These are phyloP conservation scores for Achlya hypogyna DNA, from an alignment of 352 stramenopile species.

Conservation along the genomic window DNA sequence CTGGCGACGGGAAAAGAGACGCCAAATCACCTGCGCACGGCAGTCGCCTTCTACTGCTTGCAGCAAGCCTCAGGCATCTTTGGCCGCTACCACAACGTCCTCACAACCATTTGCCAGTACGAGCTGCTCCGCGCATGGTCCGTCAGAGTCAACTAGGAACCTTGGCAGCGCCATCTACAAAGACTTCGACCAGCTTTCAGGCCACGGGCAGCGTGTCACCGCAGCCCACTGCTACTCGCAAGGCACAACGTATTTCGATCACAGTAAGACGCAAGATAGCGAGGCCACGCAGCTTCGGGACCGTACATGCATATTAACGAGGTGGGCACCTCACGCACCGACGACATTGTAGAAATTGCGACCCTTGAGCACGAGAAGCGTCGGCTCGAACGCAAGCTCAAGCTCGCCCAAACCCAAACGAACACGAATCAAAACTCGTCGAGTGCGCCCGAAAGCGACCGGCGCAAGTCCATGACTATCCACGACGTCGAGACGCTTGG, in stretches of 20 bases:
- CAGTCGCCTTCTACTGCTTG: slow-evolving; percentile 65
- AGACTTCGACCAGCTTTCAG: slow-evolving; percentile 27
- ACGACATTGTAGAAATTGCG: slow-evolving; percentile 10
- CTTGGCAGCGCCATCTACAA: slow-evolving; percentile 52
- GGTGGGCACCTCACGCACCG: too few relatives aligned
- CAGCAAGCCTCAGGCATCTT: slow-evolving; percentile 54
- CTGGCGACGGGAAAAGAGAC: slow-evolving; percentile 48
- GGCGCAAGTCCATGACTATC: neutral
- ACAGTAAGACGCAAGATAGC: slow-evolving; percentile 31
- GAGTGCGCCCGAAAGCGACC: neutral
- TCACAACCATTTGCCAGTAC: slow-evolving; percentile 47
- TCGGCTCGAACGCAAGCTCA: neutral
- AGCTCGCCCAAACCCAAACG: neutral
- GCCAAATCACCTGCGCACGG: slow-evolving; percentile 61
- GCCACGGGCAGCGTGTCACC: slow-evolving; percentile 34
- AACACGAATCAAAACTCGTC: neutral
- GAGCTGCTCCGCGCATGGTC: neutral
- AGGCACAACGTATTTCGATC: slow-evolving; percentile 57
- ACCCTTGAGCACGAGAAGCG: neutral
- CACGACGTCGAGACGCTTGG: neutral
- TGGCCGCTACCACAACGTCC: slow-evolving; percentile 42
- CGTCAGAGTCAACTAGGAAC: slow-evolving; percentile 23
- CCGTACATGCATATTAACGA: too few relatives aligned
- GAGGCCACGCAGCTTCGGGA: slow-evolving; percentile 40
- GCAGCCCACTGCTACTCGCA: slow-evolving; percentile 49